Base-by-base conservation (phyloP, 1,139 yeast genomes). In the Lodderomyces orthopsilosis region DNA sequence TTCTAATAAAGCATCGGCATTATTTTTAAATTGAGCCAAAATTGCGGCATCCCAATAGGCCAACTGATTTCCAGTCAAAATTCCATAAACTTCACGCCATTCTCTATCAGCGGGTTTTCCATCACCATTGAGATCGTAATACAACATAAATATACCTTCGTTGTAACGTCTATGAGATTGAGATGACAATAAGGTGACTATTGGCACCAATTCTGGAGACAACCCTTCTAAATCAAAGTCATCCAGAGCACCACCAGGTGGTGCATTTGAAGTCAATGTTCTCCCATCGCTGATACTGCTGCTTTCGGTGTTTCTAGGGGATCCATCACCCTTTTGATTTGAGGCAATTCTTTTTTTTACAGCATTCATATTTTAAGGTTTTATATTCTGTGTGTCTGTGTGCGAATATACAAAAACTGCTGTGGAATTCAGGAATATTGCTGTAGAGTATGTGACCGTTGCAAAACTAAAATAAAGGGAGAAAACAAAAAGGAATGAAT, bases 51-150 rank as follows among this genome's bases (percentile, higher is more conserved):
- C 91, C 97, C 97, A 91, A 51, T 88, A 79, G 1, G 97, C 95
- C 48, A 93, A 68, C 55, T 90, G 96, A 47, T 90, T 87, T 13
- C 98, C 98, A 7, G 89, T 81, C 38, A 93, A 70, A 22, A 88
- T 89, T 38, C 96, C 98, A 62, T 86, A 93, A 14, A 90, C 96
- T 62, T 93, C 97, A 47, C 77, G 75, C 98, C 98, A 93, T 55
- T 78, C 77, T 41, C 97, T 74, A 43, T 85, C 89, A 0, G 82
- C 78, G 0, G 96, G 93, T 48, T 84, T 79, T 9, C 98, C 98
- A 54, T 90, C 96, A 14, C 86, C 79, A 56, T 82, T 81, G 52
- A 85, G 67, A 55, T 85, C 93, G 53, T 83, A 81, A 50, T 85
- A 69, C 13, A 85, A 65, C 85, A 85, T 79, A 55, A 85, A 80